Evolutionary conservation across 2,329 filamentous ascomycete species (phyloP), one percentile per base, ranked within the genome.

Genomic region (Alternaria sp.): DNA sequence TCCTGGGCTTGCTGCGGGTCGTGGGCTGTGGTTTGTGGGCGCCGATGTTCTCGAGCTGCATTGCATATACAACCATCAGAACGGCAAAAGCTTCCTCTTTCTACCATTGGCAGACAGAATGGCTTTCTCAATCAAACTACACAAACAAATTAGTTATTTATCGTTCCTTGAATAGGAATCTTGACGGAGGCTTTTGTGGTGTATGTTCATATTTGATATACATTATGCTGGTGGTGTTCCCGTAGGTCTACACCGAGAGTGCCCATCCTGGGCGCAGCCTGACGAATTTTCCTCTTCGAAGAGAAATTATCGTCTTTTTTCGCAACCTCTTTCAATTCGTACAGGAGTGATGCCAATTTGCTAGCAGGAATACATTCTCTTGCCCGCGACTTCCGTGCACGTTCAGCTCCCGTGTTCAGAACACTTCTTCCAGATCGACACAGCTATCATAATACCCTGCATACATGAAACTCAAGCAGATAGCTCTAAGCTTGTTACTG

Each of bases 171-270:
- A 51, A 29, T 51, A 53, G 23, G 59, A 62, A 41, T 62, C 39
- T 24, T 46, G 59, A 21, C 31, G 59, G 29, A 40, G 59, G 4
- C 42, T 62, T 13, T 5, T 62, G 39, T 62, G 59, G 59, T 55
- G 46, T 29, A 41, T 60, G 23, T 60, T 60, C n/a, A 29, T 17
- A 10, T 29, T 41, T 11, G 51, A 60, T 42, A 31, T 51, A 24
- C 55, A 55, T 39, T 28, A 34, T 24, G 51, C 51, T 46, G 56
- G 56, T 29, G 56, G 56, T 10, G 41, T 60, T 29, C 33, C 55
- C 1, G 37, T 39, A 39, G 11, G 37, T 39, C 37, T 9, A 39
- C 17, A 17, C 17, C 37, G 17, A 39, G 10, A 17, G 23, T 10
- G 17, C 23, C 37, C 9, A 39, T 39, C 3, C 9, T 23, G 17